Evolutionary conservation across 1,284 basidiomycete species (phyloP).

Genomic region (Melampsora larici-populina): DNA sequence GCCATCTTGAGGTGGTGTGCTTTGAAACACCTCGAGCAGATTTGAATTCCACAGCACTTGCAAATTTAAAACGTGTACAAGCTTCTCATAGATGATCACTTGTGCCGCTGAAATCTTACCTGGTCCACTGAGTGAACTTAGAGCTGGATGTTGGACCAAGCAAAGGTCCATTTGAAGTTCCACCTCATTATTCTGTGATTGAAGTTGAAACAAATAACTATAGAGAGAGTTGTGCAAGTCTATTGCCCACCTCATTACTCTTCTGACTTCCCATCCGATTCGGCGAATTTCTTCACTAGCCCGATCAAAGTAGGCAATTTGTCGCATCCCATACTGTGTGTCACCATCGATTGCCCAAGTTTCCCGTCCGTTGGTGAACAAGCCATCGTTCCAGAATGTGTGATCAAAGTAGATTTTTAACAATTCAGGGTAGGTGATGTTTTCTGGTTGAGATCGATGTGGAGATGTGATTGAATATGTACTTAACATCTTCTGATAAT

Average conservation of each 20-base stretch:
- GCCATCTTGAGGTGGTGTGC: neutral
- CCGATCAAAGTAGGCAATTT: neutral
- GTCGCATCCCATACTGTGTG: neutral
- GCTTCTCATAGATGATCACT: neutral
- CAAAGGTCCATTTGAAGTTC: neutral
- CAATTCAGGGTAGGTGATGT: neutral
- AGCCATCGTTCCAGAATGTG: no score
- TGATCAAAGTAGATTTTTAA: neutral
- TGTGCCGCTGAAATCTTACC: neutral
- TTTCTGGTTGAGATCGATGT: neutral
- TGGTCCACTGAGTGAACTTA: neutral
- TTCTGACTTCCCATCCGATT: slow-evolving; percentile 5
- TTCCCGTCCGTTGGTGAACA: neutral
- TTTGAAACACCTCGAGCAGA: neutral
- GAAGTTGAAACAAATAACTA: neutral
- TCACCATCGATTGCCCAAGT: neutral
- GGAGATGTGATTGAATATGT: neutral
- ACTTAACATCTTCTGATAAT: neutral
- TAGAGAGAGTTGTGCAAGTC: neutral
- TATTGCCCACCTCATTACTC: neutral
- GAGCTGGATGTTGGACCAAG: neutral
- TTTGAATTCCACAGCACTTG: neutral
- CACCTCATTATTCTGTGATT: no score
- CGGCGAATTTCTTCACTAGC: neutral
- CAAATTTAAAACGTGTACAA: neutral